Evolutionary conservation across 139 green algal species (phyloP).

Genomic region (Tetradesmus obliquus): DNA sequence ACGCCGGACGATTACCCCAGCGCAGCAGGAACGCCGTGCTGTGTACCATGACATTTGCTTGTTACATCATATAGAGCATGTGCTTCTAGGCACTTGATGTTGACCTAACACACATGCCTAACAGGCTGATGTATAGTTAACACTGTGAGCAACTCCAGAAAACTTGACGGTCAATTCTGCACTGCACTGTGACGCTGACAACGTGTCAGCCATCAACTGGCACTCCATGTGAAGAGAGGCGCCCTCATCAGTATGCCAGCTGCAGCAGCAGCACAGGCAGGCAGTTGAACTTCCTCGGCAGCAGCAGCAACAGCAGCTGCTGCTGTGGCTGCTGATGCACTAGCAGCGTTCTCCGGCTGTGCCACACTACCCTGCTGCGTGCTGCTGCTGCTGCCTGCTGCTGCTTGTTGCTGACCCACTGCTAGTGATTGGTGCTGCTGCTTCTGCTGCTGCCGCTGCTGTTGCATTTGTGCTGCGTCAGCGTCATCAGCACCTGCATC

Average conservation of each 20-base stretch:
- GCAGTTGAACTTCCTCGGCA: background rate
- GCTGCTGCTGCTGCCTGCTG: constrained; percentile 6
- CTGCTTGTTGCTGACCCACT: background rate
- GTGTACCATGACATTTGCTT: no score
- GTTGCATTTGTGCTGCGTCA: background rate
- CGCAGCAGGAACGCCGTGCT: no score
- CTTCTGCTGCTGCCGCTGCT: background rate
- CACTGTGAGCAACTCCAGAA: no score
- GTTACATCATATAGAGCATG: no score
- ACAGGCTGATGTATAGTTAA: no score
- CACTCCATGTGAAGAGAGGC: background rate
- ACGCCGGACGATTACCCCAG: no score
- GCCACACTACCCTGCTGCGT: background rate
- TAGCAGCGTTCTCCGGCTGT: background rate
- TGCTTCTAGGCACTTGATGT: no score
- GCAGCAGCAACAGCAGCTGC: constrained; percentile 17
- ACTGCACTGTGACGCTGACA: background rate
- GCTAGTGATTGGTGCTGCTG: constrained; percentile 18
- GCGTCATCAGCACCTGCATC: background rate
- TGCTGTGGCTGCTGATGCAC: background rate
- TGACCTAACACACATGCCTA: no score
- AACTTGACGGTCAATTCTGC: no score
- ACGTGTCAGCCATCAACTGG: background rate
- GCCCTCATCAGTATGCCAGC: constrained; percentile 2
- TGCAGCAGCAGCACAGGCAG: background rate